Base-by-base conservation (phyloP, 164 flowering plant species). In the Sextonia rubra region DNA sequence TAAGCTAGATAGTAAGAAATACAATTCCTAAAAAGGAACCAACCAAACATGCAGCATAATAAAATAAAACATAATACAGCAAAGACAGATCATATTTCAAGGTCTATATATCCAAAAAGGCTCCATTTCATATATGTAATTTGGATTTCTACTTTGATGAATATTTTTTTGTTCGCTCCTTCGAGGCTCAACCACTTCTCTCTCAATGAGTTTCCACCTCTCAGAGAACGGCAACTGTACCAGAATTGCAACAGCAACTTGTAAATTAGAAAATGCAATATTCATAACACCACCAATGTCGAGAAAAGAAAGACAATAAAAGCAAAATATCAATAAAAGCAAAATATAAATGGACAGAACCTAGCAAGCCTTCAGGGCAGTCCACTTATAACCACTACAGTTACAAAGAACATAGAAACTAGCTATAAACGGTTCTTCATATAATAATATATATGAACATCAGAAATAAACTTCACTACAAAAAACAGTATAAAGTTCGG, bases 181-280 rank as follows among this genome's bases (percentile, higher is more conserved):
- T 56, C 98, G 90, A 65, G 97, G 98, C 77, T 91, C 97, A 74
- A 96, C 87, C 66, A 96, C 92, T 88, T 93, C 98, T 76, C 85
- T 88, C 84, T 93, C 99, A 66, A 96, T 82, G 89, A 96, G 79
- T 78, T 87, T 96, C 98, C 98, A 96, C 66, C 99, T 86, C 77
- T 96, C 99, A 83, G 80, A 80, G 77, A 93, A 96, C 67, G 98
- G 99, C 24, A 88, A 78, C 99, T 96, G 95, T 80, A 72, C 29
- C 52, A 72, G 47, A 71, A 29, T 64, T 64, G 61, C 49, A 71
- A 2, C 2, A 71, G 27, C 65, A 64, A 61, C 63, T 29, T 32
- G 52, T 25, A 63, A 30, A 29, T 64, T 64, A 25, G 20, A 17
- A 61, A 12, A 61, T 61, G 64, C 64, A 61, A 25, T 18, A 64